A percentile compares a stretch with the other conserved stretches of the same genome.
These are phyloP conservation scores for Melaleuca alternifolia DNA, from an alignment of 345 rosid genomes.

Conservation along the genomic window DNA sequence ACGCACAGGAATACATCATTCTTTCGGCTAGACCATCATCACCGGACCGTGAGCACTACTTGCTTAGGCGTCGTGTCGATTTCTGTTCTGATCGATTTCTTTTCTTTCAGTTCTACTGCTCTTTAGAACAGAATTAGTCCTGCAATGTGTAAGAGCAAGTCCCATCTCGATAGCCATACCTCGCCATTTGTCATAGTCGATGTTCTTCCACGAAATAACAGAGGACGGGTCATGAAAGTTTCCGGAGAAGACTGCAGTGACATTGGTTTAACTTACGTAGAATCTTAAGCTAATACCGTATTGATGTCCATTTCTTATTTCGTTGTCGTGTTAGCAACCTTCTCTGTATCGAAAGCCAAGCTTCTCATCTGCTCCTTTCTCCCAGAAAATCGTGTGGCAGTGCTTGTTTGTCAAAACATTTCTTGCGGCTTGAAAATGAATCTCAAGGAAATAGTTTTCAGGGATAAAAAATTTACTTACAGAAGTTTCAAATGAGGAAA, in stretches of 20 bases:
- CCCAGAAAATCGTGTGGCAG: neutral
- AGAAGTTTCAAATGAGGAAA: neutral
- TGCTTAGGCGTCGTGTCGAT: neutral
- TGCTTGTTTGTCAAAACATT: neutral
- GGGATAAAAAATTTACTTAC: neutral
- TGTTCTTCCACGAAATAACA: neutral
- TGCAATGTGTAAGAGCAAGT: neutral
- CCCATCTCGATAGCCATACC: neutral
- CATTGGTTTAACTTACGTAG: neutral
- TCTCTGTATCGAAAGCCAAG: neutral
- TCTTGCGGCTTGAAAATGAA: neutral
- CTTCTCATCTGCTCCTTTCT: neutral
- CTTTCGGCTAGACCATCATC: neutral
- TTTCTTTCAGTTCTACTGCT: neutral
- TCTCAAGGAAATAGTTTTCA: neutral
- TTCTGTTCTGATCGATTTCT: neutral
- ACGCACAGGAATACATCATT: neutral
- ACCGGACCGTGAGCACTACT: neutral
- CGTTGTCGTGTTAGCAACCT: neutral
- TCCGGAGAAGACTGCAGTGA: neutral
- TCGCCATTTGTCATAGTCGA: neutral
- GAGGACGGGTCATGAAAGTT: neutral
- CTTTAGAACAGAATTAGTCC: neutral
- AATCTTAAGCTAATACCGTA: neutral
- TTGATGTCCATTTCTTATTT: neutral